phyloP scores from a whole-genome alignment of 2,329 filamentous ascomycete genomes.

The Penicillium psychrosexuale region DNA sequence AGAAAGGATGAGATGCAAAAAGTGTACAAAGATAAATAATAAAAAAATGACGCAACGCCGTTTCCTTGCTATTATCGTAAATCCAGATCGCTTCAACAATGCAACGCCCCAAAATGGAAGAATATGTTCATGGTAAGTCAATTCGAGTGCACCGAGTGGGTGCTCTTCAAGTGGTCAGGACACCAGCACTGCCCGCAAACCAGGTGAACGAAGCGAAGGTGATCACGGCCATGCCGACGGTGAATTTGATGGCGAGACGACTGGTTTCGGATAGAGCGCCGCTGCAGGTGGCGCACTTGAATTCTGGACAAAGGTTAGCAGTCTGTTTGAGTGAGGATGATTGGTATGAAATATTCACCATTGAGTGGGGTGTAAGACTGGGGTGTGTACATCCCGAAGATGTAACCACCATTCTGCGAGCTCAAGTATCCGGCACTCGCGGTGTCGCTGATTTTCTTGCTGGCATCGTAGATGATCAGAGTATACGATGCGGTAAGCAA shows the following conservation, averaged over 20 bases:
- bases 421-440: conserved; percentile 56
- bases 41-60: conserved; percentile 19
- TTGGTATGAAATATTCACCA: conserved; percentile 40
- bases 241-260: conserved; percentile 54
- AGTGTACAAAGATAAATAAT: conserved; percentile 10
- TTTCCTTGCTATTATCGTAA: conserved; percentile 33
- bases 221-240: conserved; percentile 55
- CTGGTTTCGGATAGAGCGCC: conserved; percentile 52
- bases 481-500: conserved; percentile 62
- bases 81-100: conserved; percentile 20
- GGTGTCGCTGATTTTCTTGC: conserved; percentile 50
- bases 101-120: conserved; percentile 10
- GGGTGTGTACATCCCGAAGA: conserved; percentile 62
- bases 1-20: conserved; percentile 9
- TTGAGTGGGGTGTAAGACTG: conserved; percentile 51
- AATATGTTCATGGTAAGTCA: conserved; percentile 22
- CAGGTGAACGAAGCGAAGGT: conserved; percentile 58
- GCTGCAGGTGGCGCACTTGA: conserved; percentile 57
- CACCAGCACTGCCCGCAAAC: conserved; percentile 46
- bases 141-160: not conserved
- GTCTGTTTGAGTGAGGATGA: not conserved
- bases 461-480: conserved; percentile 60
- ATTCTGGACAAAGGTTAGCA: conserved; percentile 41
- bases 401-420: conserved; percentile 50
- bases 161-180: conserved; percentile 27